phyloP scores from a whole-genome alignment of 2,329 filamentous ascomycete genomes.

The Thermothelomyces thermophilus region DNA sequence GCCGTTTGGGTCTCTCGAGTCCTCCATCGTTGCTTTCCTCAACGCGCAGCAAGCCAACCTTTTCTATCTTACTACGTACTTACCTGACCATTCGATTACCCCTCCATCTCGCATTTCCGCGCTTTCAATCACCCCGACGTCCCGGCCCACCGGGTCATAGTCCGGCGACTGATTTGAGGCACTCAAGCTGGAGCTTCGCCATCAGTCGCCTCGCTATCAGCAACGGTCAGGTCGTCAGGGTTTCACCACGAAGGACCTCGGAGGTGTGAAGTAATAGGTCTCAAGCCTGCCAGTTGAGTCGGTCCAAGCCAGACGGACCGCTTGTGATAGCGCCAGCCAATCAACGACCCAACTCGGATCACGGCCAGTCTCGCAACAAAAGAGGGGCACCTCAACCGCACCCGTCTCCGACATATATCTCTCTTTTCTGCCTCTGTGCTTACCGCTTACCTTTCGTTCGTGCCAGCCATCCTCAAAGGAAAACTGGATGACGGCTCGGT shows the following conservation, averaged over 20 bases:
- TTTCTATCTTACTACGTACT: too few relatives aligned
- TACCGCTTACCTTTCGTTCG: neutral
- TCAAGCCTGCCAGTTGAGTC: neutral
- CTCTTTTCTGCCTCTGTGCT: neutral
- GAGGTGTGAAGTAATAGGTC: neutral
- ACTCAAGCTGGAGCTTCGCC: neutral
- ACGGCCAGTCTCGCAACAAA: conserved; percentile 3
- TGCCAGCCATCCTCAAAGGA: neutral
- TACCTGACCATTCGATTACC: too few relatives aligned
- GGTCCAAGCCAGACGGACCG: neutral
- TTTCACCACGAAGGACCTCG: too few relatives aligned
- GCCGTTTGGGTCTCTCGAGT: too few relatives aligned
- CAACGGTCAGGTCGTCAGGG: neutral
- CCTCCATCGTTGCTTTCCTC: too few relatives aligned
- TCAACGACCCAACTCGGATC: conserved; percentile 3
- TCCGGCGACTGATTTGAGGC: neutral
- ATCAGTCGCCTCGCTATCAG: too few relatives aligned
- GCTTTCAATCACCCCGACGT: neutral
- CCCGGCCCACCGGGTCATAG: neutral
- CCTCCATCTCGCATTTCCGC: too few relatives aligned
- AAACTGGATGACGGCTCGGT: neutral
- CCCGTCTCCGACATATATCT: neutral
- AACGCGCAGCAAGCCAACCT: too few relatives aligned
- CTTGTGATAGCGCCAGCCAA: neutral
- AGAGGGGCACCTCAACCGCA: conserved; percentile 2